Evolutionary conservation across 257 asterid species (phyloP).

Genomic region (Gentiana straminea): DNA sequence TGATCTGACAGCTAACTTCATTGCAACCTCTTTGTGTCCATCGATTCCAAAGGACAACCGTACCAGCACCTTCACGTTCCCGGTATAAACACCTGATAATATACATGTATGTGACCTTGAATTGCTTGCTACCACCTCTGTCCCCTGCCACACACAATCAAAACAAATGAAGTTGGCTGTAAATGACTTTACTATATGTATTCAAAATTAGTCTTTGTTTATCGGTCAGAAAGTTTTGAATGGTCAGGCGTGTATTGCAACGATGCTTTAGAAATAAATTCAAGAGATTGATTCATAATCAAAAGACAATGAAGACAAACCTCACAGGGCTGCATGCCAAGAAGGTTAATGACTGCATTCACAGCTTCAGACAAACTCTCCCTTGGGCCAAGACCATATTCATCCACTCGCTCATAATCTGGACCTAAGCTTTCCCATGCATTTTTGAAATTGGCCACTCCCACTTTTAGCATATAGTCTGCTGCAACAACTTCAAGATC

Average conservation of each 20-base stretch:
- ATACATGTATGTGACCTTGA: slow-evolving; percentile 90
- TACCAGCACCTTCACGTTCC: slow-evolving; percentile 83
- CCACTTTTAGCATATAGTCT: slow-evolving; percentile 80
- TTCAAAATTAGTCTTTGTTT: too few relatives aligned
- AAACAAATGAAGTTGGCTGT: slow-evolving; percentile 2
- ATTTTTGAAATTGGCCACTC: slow-evolving; percentile 87
- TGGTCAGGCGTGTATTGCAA: too few relatives aligned
- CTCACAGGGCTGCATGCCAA: slow-evolving; percentile 99
- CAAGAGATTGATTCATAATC: too few relatives aligned
- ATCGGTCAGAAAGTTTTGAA: too few relatives aligned
- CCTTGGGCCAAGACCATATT: slow-evolving; percentile 94
- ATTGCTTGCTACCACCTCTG: slow-evolving; percentile 70
- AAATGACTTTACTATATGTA: too few relatives aligned
- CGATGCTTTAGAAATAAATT: too few relatives aligned
- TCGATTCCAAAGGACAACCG: slow-evolving; percentile 83
- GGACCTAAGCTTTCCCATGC: slow-evolving; percentile 94
- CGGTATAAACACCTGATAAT: slow-evolving; percentile 90
- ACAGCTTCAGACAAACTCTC: slow-evolving; percentile 88
- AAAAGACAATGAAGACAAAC: slow-evolving; percentile 25
- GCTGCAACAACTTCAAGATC: slow-evolving; percentile 91
- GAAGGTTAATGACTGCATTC: slow-evolving; percentile 74
- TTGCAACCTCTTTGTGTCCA: slow-evolving; percentile 79
- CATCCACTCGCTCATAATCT: slow-evolving; percentile 70
- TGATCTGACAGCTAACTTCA: slow-evolving; percentile 91
- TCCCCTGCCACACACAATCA: slow-evolving; percentile 46